Evolutionary conservation across 2,329 filamentous ascomycete species (phyloP).

Genomic region (Pyrenophora graminea): DNA sequence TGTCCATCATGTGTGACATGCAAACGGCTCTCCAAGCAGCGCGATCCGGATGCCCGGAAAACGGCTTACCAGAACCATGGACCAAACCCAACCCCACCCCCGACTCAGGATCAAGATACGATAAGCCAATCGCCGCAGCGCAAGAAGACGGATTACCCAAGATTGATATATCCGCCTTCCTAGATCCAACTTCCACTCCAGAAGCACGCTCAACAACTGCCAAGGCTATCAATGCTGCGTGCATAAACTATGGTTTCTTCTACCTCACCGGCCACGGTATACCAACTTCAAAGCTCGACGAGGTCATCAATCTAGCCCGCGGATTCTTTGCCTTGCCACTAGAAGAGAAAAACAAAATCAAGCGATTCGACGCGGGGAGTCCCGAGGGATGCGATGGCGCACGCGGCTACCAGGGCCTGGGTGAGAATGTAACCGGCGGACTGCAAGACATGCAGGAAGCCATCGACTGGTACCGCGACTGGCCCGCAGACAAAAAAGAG

Average conservation of each 20-base stretch:
- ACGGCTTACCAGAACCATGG: background rate
- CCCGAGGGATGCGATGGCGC: conserved; percentile 44
- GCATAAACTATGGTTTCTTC: conserved; percentile 49
- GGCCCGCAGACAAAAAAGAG: conserved; percentile 25
- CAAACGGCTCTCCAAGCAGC: conserved; percentile 15
- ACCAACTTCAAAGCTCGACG: conserved; percentile 27
- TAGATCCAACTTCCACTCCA: conserved; percentile 25
- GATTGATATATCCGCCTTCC: conserved; percentile 49
- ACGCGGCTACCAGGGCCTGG: conserved; percentile 45
- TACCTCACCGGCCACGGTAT: conserved; percentile 51
- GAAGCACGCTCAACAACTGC: conserved; percentile 31
- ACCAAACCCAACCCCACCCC: conserved; percentile 29
- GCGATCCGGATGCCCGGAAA: conserved; percentile 6
- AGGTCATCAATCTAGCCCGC: conserved; percentile 39
- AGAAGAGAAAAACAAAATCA: conserved; percentile 41
- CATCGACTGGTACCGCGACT: conserved; percentile 48
- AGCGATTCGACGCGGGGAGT: conserved; percentile 39
- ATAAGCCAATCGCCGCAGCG: conserved; percentile 18
- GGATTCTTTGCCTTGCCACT: conserved; percentile 41
- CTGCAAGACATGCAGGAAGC: conserved; percentile 46
- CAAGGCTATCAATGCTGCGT: conserved; percentile 43
- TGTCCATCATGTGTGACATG: conserved; percentile 20
- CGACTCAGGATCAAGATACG: conserved; percentile 10
- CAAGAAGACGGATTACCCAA: conserved; percentile 41
- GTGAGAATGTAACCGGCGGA: conserved; percentile 45